phyloP scores from a whole-genome alignment of 768 basidiomycete species.

The Podaxis sp. region DNA sequence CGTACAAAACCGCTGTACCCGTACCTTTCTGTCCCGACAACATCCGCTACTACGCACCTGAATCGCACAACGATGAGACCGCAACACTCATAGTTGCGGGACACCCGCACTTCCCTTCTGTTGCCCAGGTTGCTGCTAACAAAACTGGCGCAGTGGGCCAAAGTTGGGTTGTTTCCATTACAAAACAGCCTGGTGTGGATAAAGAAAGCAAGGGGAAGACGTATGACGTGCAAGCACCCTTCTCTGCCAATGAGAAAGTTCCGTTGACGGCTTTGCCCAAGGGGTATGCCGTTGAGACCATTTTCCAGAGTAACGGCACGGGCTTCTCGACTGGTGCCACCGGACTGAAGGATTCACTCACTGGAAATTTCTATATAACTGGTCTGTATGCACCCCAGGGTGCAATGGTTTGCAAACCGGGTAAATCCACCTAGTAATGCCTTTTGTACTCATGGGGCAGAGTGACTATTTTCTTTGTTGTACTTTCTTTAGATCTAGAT shows the following conservation, averaged over 20 bases:
- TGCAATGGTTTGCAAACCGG: constrained; percentile 41
- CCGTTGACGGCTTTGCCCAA: constrained; percentile 23
- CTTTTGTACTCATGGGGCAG: background rate
- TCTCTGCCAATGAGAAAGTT: constrained; percentile 40
- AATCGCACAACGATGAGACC: constrained; percentile 27
- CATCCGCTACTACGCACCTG: constrained; percentile 36
- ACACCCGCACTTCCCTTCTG: constrained; percentile 58
- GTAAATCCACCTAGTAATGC: constrained; percentile 4
- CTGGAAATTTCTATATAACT: constrained; percentile 46
- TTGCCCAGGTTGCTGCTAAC: constrained; percentile 41
- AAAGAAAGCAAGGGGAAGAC: constrained; percentile 4
- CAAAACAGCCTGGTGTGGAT: constrained; percentile 18
- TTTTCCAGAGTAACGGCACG: constrained; percentile 70
- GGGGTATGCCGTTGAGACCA: constrained; percentile 43
- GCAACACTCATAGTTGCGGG: constrained; percentile 53
- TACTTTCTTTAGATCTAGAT: background rate
- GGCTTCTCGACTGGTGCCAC: constrained; percentile 53
- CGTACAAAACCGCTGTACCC: constrained; percentile 28
- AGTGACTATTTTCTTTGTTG: background rate
- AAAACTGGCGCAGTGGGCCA: constrained; percentile 36
- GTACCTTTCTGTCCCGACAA: constrained; percentile 66
- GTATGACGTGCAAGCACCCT: constrained; percentile 43
- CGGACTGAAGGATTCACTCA: constrained; percentile 43
- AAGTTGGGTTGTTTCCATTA: constrained; percentile 57
- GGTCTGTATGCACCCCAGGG: constrained; percentile 58